These are phyloP conservation scores for Penicillium ucsense DNA, from an alignment of 495 filamentous ascomycete species.

Conservation along the genomic window DNA sequence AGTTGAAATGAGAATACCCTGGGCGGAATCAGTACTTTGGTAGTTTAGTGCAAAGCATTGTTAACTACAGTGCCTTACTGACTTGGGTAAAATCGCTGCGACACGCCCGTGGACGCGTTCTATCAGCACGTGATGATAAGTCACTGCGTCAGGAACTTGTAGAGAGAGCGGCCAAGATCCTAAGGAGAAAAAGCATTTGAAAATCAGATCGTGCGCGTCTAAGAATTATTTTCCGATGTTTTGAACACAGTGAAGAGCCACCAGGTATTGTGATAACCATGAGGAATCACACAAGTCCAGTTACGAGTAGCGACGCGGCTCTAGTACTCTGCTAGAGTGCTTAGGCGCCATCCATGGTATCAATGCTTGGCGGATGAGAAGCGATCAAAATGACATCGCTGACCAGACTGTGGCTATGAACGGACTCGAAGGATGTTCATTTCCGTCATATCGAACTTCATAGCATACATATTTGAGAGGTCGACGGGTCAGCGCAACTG, in stretches of 20 bases:
- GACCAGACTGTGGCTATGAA: background rate
- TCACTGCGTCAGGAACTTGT: background rate
- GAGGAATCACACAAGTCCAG: background rate
- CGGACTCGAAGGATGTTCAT: background rate
- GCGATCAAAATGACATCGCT: constrained; percentile 1
- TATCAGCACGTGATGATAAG: constrained; percentile 9
- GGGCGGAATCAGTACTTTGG: background rate
- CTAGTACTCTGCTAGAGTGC: background rate
- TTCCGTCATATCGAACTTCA: too few species aligned
- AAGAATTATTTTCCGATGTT: too few species aligned
- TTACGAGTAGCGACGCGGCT: background rate
- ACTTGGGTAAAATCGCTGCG: constrained; percentile 1
- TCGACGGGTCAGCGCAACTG: too few species aligned
- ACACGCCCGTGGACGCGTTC: constrained; percentile 1
- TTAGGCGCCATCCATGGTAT: background rate
- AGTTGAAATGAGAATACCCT: too few species aligned
- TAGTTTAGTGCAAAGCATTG: background rate
- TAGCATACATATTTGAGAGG: too few species aligned
- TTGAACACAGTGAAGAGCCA: background rate
- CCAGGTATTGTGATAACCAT: too few species aligned
- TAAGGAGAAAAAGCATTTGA: background rate
- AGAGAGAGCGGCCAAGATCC: background rate
- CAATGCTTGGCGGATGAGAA: background rate
- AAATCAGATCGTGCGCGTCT: background rate
- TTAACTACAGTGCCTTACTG: background rate